Percentiles rank a stretch among this genome's conserved stretches.
Conservation (phyloP, 352 stramenopile species). For the Phytophthora colocasiae region DNA sequence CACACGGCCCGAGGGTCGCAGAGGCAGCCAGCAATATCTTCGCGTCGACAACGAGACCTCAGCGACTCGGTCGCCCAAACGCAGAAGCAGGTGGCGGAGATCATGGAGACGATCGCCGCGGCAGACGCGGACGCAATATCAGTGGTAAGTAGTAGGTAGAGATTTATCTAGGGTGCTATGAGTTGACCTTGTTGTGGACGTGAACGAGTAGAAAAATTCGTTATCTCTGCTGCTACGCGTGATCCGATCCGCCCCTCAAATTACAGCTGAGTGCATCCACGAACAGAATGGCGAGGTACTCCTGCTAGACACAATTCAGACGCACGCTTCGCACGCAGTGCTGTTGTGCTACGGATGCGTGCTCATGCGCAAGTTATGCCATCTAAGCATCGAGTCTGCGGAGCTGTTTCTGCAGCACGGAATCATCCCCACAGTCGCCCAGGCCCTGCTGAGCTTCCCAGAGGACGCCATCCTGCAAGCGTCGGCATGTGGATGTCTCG, state of each 20-base stretch:
- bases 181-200: neutral
- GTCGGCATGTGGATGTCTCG: conserved; percentile 68
- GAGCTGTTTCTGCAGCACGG: conserved; percentile 72
- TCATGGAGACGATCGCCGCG: conserved; percentile 51
- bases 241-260: conserved; percentile 65
- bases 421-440: conserved; percentile 55
- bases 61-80: conserved; percentile 55
- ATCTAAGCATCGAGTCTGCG: conserved; percentile 68
- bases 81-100: conserved; percentile 62
- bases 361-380: conserved; percentile 76
- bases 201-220: conserved; percentile 62
- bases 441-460: conserved; percentile 59
- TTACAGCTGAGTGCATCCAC: conserved; percentile 72
- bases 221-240: conserved; percentile 68
- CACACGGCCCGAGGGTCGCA: conserved; percentile 16
- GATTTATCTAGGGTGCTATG: neutral
- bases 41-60: conserved; percentile 49
- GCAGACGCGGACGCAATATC: conserved; percentile 46
- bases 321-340: conserved; percentile 68
- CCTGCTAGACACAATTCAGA: conserved; percentile 63
- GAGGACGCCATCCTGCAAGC: conserved; percentile 77
- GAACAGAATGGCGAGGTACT: conserved; percentile 63
- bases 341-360: conserved; percentile 81
- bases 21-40: conserved; percentile 20
- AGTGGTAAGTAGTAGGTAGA: conserved; percentile 44